phyloP scores from a whole-genome alignment of 352 stramenopile species.

The Globisporangium splendens region DNA sequence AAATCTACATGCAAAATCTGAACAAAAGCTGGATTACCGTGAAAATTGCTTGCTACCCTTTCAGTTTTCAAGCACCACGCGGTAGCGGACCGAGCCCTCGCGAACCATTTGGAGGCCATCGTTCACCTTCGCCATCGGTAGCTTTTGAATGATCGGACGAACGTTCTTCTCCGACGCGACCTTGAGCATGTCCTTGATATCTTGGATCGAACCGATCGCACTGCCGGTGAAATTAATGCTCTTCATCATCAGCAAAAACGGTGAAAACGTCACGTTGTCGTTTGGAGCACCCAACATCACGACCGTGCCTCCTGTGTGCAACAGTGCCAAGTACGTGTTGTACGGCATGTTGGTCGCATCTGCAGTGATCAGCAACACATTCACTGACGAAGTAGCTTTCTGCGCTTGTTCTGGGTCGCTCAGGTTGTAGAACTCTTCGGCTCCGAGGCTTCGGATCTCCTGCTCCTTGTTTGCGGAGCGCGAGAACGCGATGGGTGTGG shows the following conservation, averaged over 20 bases:
- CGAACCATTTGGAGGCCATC: conserved; percentile 35
- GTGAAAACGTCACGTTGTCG: conserved; percentile 47
- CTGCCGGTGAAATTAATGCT: conserved; percentile 49
- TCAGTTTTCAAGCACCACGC: conserved; percentile 38
- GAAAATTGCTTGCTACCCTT: no score
- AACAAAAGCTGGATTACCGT: no score
- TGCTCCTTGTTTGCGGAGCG: conserved; percentile 53
- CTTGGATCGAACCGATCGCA: conserved; percentile 47
- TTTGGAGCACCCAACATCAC: conserved; percentile 58
- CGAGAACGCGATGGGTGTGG: conserved; percentile 59
- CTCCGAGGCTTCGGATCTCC: conserved; percentile 49
- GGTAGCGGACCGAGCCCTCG: conserved; percentile 37
- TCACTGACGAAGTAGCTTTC: conserved; percentile 24
- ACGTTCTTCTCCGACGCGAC: conserved; percentile 79
- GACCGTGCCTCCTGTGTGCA: conserved; percentile 42
- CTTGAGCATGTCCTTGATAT: conserved; percentile 80
- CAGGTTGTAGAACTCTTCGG: conserved; percentile 49
- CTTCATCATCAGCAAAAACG: conserved; percentile 37
- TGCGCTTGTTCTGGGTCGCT: conserved; percentile 29
- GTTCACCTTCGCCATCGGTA: conserved; percentile 42
- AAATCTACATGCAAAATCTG: no score
- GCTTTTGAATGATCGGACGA: conserved; percentile 41
- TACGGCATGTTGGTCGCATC: conserved; percentile 46
- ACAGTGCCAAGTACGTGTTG: conserved; percentile 36
- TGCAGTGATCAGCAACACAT: conserved; percentile 71